Evolutionary conservation across 2,329 filamentous ascomycete genomes (phyloP).

Genomic region (Pseudogymnoascus sp.): DNA sequence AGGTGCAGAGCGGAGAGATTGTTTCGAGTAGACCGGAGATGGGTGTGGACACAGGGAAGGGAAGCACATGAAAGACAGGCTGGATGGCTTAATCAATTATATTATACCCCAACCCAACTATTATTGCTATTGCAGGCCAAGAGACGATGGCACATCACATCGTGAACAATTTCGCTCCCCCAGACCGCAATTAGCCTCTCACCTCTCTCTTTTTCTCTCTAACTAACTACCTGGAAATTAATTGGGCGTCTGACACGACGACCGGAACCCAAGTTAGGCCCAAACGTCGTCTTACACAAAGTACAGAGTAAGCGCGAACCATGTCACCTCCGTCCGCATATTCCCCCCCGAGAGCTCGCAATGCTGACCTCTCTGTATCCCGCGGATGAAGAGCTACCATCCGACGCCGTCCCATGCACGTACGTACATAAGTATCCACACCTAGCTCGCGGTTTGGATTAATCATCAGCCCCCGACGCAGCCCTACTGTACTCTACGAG

Average conservation of each 20-base stretch:
- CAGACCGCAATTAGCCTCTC: background rate
- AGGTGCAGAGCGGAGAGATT: slow-evolving; percentile 6
- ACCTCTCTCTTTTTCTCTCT: background rate
- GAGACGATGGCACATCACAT: background rate
- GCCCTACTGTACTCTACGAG: background rate
- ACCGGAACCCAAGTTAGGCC: background rate
- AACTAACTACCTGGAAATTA: background rate
- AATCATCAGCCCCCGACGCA: slow-evolving; percentile 3
- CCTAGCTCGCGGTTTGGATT: background rate
- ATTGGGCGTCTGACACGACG: background rate
- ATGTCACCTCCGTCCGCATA: background rate
- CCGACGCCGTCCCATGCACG: background rate
- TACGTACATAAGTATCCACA: background rate
- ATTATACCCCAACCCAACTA: slow-evolving; percentile 7
- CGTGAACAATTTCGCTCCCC: background rate
- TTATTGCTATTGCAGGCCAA: slow-evolving; percentile 2
- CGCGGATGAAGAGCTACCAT: background rate
- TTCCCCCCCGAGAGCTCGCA: background rate
- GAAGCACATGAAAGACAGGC: background rate
- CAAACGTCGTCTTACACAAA: background rate
- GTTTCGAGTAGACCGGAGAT: background rate
- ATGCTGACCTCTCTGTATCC: slow-evolving; percentile 1
- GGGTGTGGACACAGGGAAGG: background rate
- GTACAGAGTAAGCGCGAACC: background rate
- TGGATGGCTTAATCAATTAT: slow-evolving; percentile 2